Evolutionary conservation across 768 basidiomycete genomes (phyloP).

Genomic region (Chalciporus pseudorubinellus): DNA sequence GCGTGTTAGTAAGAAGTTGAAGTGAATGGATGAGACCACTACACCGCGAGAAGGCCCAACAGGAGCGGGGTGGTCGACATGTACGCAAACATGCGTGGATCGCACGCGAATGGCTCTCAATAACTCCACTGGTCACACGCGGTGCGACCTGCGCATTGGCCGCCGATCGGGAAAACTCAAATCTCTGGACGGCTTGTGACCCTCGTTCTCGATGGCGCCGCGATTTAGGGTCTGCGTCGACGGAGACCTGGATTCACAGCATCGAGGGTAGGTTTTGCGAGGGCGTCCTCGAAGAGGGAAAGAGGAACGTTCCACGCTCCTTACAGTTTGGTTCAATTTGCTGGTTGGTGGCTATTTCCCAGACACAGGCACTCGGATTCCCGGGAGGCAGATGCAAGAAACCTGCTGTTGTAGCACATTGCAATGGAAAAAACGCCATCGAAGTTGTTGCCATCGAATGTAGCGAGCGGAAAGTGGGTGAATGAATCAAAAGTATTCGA

Average conservation of each 20-base stretch:
- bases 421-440: conserved; percentile 21
- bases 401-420: conserved; percentile 16
- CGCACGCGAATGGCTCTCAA: neutral
- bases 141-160: too few species aligned
- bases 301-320: conserved; percentile 11
- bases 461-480: neutral
- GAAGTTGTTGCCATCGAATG: conserved; percentile 14
- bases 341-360: conserved; percentile 20
- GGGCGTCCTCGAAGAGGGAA: conserved; percentile 11
- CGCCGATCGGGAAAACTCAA: too few species aligned
- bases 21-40: neutral
- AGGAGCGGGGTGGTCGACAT: too few species aligned
- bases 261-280: too few species aligned
- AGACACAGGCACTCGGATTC: conserved; percentile 30
- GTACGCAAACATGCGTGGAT: too few species aligned
- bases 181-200: too few species aligned
- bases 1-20: neutral
- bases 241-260: too few species aligned
- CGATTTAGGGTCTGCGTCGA: too few species aligned
- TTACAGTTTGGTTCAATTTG: conserved; percentile 19
- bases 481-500: conserved; percentile 12
- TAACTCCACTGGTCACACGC: too few species aligned
- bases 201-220: too few species aligned
- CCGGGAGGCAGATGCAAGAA: conserved; percentile 28
- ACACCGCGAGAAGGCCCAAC: neutral